phyloP scores from a whole-genome alignment of 176 grass and related monocot species.

The Puya raimondii region DNA sequence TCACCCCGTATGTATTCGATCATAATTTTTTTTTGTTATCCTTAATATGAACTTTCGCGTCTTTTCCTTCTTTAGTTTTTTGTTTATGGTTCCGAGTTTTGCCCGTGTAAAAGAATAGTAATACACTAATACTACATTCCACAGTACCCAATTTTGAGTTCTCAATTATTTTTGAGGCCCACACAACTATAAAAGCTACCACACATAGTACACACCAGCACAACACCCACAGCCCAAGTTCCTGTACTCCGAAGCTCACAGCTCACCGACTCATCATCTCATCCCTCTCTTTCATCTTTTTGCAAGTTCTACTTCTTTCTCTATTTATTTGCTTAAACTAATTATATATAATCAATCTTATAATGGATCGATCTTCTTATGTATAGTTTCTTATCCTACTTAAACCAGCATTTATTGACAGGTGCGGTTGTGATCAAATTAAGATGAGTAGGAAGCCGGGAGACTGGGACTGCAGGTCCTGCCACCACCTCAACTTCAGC shows the following conservation, averaged over 20 bases:
- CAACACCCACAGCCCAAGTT: conserved; percentile 11
- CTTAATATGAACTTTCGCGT: conserved; percentile 70
- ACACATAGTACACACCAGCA: conserved; percentile 4
- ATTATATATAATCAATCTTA: too few species aligned
- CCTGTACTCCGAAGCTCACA: conserved; percentile 1
- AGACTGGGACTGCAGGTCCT: conserved; percentile 94
- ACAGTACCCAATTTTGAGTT: too few species aligned
- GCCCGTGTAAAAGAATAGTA: too few species aligned
- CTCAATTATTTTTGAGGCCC: neutral
- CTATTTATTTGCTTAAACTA: too few species aligned
- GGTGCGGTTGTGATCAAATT: neutral
- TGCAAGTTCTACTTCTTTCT: too few species aligned
- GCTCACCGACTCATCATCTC: neutral
- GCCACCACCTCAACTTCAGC: conserved; percentile 99
- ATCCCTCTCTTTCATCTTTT: too few species aligned
- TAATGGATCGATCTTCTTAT: too few species aligned
- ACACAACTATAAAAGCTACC: conserved; percentile 29
- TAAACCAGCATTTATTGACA: too few species aligned
- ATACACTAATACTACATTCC: too few species aligned
- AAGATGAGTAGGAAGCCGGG: conserved; percentile 98
- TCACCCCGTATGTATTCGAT: too few species aligned
- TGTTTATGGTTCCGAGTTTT: conserved; percentile 10
- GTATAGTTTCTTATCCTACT: too few species aligned
- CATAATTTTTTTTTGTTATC: conserved; percentile 19
- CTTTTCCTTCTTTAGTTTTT: conserved; percentile 67